Evolutionary conservation across 495 filamentous ascomycete genomes (phyloP).

Genomic region (Podospora pseudoanserina): DNA sequence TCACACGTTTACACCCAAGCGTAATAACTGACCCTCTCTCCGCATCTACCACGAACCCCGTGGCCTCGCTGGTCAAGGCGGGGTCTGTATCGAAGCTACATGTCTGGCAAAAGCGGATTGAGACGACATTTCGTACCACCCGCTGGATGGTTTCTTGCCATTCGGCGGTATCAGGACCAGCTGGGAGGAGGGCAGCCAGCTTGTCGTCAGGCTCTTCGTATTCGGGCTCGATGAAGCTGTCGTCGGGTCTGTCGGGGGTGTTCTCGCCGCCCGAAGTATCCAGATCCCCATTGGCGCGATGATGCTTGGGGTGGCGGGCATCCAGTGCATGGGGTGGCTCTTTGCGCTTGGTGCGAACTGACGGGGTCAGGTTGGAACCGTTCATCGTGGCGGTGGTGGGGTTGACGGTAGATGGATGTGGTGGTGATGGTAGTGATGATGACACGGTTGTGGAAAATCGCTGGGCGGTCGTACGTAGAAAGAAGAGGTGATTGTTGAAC

Average conservation of each 20-base stretch:
- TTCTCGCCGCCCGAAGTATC: conserved; percentile 44
- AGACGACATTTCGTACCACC: conserved; percentile 89
- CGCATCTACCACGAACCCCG: conserved; percentile 96
- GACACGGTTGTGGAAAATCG: neutral
- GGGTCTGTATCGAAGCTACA: conserved; percentile 96
- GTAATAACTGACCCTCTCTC: conserved; percentile 66
- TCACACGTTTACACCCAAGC: conserved; percentile 12
- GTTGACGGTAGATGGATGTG: neutral
- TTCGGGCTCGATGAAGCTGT: conserved; percentile 31
- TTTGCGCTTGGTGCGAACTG: conserved; percentile 50
- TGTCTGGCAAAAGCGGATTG: conserved; percentile 97
- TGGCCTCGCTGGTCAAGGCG: conserved; percentile 90
- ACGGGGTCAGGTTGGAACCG: conserved; percentile 25
- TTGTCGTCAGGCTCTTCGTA: conserved; percentile 39
- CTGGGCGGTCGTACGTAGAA: neutral
- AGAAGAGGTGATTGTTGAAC: neutral
- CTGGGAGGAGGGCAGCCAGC: conserved; percentile 37
- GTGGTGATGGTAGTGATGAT: neutral
- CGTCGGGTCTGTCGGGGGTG: conserved; percentile 41
- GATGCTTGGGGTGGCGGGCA: conserved; percentile 48
- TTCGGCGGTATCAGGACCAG: conserved; percentile 79
- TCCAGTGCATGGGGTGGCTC: conserved; percentile 37
- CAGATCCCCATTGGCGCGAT: conserved; percentile 43
- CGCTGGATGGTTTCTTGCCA: conserved; percentile 96
- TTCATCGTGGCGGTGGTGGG: conserved; percentile 36